Conservation (phyloP, 768 basidiomycete species). For the Xanthoconium purpureum region DNA sequence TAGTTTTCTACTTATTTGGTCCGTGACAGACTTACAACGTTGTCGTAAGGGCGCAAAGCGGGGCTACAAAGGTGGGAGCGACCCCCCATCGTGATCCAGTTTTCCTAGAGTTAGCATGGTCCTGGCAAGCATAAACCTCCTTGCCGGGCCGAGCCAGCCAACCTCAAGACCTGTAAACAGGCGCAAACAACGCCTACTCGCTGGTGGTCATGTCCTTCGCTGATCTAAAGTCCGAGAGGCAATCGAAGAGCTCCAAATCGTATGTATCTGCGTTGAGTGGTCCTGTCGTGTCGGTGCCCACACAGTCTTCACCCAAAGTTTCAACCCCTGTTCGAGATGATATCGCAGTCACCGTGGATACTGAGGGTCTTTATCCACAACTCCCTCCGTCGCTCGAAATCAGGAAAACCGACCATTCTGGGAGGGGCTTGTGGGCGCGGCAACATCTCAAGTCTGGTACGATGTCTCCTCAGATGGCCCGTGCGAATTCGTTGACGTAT, state of each 20-base stretch:
- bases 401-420: slow-evolving; percentile 33
- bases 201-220: slow-evolving; percentile 33
- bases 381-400: slow-evolving; percentile 45
- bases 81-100: too few relatives aligned
- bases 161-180: slow-evolving; percentile 4
- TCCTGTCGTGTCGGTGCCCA: slow-evolving; percentile 20
- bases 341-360: neutral
- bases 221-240: slow-evolving; percentile 30
- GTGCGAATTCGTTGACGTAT: neutral
- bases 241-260: slow-evolving; percentile 33
- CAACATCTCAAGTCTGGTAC: slow-evolving; percentile 37
- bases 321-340: slow-evolving; percentile 6
- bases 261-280: slow-evolving; percentile 33
- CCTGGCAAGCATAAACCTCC: too few relatives aligned
- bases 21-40: neutral
- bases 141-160: too few relatives aligned
- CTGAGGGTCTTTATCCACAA: slow-evolving; percentile 18
- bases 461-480: neutral
- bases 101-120: neutral
- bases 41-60: neutral
- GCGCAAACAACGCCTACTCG: slow-evolving; percentile 2
- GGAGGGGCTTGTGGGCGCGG: slow-evolving; percentile 48
- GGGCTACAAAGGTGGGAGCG: too few relatives aligned
- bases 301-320: slow-evolving; percentile 24
- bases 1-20: too few relatives aligned